Conservation (phyloP, 2,329 filamentous ascomycete species). For the Cadophora sp. region DNA sequence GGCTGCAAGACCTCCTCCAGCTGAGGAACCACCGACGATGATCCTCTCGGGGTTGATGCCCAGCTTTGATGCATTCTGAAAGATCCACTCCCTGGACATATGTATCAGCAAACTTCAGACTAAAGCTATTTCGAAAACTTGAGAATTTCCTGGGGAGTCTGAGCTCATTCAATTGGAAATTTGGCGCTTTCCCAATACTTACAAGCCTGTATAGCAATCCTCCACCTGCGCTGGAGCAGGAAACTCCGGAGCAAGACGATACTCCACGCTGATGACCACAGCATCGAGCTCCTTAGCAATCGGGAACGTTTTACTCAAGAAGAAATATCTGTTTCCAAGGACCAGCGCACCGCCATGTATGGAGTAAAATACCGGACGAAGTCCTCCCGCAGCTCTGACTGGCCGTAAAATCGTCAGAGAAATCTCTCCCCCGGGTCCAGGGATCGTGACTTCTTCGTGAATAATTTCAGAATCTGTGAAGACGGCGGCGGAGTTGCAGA, state of each 20-base stretch:
- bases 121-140: too few relatives aligned
- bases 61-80: slow-evolving; percentile 41
- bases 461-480: background rate
- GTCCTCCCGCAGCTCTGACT: background rate
- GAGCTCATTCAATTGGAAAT: background rate
- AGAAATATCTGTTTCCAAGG: slow-evolving; percentile 12
- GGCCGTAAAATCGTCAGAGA: background rate
- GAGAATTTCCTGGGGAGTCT: background rate
- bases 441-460: background rate
- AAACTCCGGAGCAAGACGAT: slow-evolving; percentile 13
- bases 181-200: background rate
- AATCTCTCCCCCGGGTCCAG: slow-evolving; percentile 4
- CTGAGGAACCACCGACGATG: slow-evolving; percentile 61
- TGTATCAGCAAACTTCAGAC: background rate
- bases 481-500: background rate
- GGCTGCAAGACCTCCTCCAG: slow-evolving; percentile 63
- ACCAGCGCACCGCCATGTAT: slow-evolving; percentile 16
- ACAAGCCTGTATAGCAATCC: slow-evolving; percentile 9
- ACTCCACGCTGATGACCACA: slow-evolving; percentile 11
- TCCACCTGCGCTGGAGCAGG: slow-evolving; percentile 10
- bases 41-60: slow-evolving; percentile 56
- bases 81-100: slow-evolving; percentile 48
- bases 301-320: background rate
- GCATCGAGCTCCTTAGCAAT: slow-evolving; percentile 6
- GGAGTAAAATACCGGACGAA: background rate